Base-by-base conservation (phyloP, 2,329 filamentous ascomycete genomes). In the Cladosporium phlei region DNA sequence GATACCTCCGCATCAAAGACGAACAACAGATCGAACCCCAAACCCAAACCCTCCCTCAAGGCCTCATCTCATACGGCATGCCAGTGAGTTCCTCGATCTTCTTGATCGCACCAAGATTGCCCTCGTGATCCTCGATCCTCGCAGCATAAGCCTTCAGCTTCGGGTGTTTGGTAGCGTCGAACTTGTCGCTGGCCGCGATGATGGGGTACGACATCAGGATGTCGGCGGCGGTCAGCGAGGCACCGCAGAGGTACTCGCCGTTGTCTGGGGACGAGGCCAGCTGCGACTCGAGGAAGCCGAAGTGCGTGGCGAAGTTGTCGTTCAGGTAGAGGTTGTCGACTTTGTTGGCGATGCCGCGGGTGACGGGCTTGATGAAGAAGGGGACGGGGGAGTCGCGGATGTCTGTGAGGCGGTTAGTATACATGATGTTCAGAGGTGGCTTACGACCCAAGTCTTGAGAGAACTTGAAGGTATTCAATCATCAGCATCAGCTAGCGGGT, bases 311-410 rank as follows among this genome's bases (percentile, higher is more conserved):
- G 47, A 74, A 65, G 52, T 76, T 73, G 1, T 67, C 66, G 28
- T 69, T 66, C 28, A 78, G 62, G 57, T 72, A 78, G 9, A 57
- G 49, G 1, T 53, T 54, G 11, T 73, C 65, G 24, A 80, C 63
- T 44, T 69, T 70, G 48, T 64, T 62, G 6, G 76, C 76, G 16
- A 86, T 74, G 5, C 70, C 66, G 4, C 67, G 66, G 11, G 80
- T 80, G 50, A 87, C 72, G 2, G 82, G 82, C 53, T 77, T 81
- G 59, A 86, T 69, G 69, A 86, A 85, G 72, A 86, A 86, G 0
- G 82, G 82, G 0, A 83, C 74, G 0, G 78, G 73, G 0, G 77
- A 69, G 17, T 68, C 69, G 51, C 71, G 69, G 50, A 64, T 61
- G 28, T 55, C 60, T 63, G 55, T 10, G 11, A n/a, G 2, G 5